A percentile compares a stretch with the other conserved stretches of the same genome.
Evolutionary conservation across 192 early-diverging fungal genomes (phyloP).

Genomic region (Podila epicladia): DNA sequence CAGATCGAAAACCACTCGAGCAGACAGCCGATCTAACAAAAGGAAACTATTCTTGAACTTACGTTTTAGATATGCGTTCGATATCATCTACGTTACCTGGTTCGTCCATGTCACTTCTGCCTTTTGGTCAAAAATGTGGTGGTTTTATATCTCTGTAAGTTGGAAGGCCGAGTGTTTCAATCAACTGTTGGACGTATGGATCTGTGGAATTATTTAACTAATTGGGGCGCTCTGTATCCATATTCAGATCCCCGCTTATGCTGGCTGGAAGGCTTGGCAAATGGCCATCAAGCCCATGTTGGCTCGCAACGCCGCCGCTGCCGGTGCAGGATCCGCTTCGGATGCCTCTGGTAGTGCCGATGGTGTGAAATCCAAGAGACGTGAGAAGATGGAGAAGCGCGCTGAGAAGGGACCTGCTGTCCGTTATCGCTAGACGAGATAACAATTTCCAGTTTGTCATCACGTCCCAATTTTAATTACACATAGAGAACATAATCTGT

Average conservation of each 20-base stretch:
- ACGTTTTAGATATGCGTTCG: slow-evolving; percentile 78
- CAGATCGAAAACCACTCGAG: neutral
- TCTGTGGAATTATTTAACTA: neutral
- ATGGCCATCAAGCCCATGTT: slow-evolving; percentile 56
- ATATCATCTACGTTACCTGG: slow-evolving; percentile 88
- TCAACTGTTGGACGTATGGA: neutral
- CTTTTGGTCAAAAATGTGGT: slow-evolving; percentile 66
- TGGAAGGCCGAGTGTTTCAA: neutral
- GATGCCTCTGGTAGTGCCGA: slow-evolving; percentile 26
- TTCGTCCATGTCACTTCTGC: slow-evolving; percentile 74
- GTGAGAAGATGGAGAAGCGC: slow-evolving; percentile 61
- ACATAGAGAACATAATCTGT: too few species aligned
- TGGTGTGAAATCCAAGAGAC: slow-evolving; percentile 58
- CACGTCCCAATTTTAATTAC: too few species aligned
- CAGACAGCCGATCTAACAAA: neutral
- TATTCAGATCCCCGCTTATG: slow-evolving; percentile 64
- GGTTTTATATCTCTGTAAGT: slow-evolving; percentile 57
- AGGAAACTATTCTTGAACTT: neutral
- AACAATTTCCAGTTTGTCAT: neutral
- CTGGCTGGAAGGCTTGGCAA: slow-evolving; percentile 61
- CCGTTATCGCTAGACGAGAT: slow-evolving; percentile 42
- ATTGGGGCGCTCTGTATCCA: neutral
- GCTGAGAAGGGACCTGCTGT: slow-evolving; percentile 56
- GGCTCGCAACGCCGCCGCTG: slow-evolving; percentile 12
- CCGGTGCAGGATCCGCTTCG: slow-evolving; percentile 2